Percentiles rank a stretch among this genome's conserved stretches.
These are phyloP conservation scores for Articulospora tetracladia DNA, from an alignment of 495 filamentous ascomycete species.

Conservation along the genomic window DNA sequence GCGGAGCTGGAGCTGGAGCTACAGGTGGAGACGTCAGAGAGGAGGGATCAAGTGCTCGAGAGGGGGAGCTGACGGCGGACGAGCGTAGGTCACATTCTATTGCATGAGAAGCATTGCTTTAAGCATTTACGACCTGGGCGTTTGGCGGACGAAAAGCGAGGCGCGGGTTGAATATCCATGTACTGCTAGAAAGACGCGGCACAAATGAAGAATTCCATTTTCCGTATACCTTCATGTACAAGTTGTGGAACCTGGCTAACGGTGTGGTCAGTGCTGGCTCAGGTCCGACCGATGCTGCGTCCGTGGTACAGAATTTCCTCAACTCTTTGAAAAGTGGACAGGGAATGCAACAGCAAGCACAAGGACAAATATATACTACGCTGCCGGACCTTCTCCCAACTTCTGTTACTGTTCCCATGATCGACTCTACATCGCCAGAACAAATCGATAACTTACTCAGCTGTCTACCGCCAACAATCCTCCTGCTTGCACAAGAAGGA, in stretches of 20 bases:
- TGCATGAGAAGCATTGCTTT: conserved; percentile 14
- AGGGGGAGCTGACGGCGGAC: conserved; percentile 94
- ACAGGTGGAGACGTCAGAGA: conserved; percentile 87
- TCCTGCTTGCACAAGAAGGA: conserved; percentile 70
- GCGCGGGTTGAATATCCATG: conserved; percentile 14
- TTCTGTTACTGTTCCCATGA: conserved; percentile 68
- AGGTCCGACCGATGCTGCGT: conserved; percentile 24
- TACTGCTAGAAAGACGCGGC: conserved; percentile 26
- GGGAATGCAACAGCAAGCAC: conserved; percentile 28
- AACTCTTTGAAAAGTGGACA: conserved; percentile 68
- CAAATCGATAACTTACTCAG: conserved; percentile 70
- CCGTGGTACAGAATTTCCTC: conserved; percentile 80
- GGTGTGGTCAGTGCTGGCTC: conserved; percentile 23
- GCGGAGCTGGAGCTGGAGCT: conserved; percentile 79
- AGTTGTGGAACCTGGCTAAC: conserved; percentile 19
- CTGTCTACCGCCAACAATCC: conserved; percentile 64
- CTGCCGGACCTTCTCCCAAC: conserved; percentile 82
- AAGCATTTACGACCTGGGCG: conserved; percentile 23
- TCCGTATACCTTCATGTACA: background rate
- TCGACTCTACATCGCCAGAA: conserved; percentile 59
- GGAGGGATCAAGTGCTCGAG: conserved; percentile 81
- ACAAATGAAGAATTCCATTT: conserved; percentile 17
- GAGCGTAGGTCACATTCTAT: conserved; percentile 85
- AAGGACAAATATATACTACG: conserved; percentile 70
- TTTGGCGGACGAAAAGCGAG: conserved; percentile 15